Percentiles rank a stretch among this genome's conserved stretches.
Conservation (phyloP, 2,329 filamentous ascomycete species). For the Cordyceps pruinosa region DNA sequence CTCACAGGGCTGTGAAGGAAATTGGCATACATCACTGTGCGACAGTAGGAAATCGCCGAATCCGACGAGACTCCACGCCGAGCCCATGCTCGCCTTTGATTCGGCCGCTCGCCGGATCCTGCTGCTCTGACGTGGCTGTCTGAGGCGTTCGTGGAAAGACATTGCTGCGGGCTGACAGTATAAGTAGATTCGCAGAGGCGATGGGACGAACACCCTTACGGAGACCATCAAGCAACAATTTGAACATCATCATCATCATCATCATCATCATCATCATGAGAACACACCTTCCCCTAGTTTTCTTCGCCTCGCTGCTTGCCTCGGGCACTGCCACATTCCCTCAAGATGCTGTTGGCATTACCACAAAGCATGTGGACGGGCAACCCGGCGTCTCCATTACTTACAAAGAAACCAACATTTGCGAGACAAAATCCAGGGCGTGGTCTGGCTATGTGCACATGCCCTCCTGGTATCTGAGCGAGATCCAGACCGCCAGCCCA, state of each 20-base stretch:
- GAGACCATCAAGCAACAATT: not conserved
- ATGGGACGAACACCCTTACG: not conserved
- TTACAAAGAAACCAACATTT: slow-evolving; percentile 6
- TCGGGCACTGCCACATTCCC: not conserved
- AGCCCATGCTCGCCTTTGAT: not conserved
- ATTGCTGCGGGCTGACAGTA: not conserved
- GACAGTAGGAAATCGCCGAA: not conserved
- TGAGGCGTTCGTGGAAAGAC: not conserved
- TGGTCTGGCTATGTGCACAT: slow-evolving; percentile 11
- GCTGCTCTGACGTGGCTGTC: not conserved
- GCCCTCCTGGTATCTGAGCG: slow-evolving; percentile 5
- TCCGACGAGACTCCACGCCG: not conserved
- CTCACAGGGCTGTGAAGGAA: not conserved
- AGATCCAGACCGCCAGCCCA: slow-evolving; percentile 2
- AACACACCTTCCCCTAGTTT: not conserved
- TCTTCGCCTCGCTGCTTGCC: not conserved
- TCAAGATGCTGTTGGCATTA: not conserved
- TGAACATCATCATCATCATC: too few species aligned
- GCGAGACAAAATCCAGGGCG: slow-evolving; percentile 4
- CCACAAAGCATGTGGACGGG: not conserved
- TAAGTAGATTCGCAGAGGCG: not conserved
- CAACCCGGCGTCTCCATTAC: slow-evolving; percentile 3
- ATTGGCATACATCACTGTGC: not conserved
- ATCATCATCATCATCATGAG: not conserved
- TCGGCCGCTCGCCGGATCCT: not conserved